Percentiles rank a stretch among this genome's conserved stretches.
Conservation (phyloP, 805 yeast species). For the Candida krabiensis region DNA sequence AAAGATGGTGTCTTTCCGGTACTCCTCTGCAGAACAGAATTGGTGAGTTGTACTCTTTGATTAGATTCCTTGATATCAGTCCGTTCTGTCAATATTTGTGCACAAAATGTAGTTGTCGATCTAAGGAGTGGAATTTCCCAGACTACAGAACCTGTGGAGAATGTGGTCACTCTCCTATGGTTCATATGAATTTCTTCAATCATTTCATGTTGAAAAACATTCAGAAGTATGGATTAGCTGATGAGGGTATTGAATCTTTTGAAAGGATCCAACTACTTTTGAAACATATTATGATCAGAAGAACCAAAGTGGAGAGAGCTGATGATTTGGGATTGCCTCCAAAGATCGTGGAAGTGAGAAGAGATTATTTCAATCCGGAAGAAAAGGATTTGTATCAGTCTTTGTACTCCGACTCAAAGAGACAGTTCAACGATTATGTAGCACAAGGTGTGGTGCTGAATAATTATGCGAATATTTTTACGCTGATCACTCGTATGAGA, state of each 20-base stretch:
- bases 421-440: slow-evolving; percentile 89
- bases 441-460: slow-evolving; percentile 95
- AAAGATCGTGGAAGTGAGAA: slow-evolving; percentile 83
- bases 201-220: slow-evolving; percentile 94
- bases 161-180: slow-evolving; percentile 93
- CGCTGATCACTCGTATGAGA: slow-evolving; percentile 94
- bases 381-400: slow-evolving; percentile 91
- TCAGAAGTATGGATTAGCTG: slow-evolving; percentile 79
- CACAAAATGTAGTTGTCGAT: slow-evolving; percentile 85
- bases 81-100: slow-evolving; percentile 92
- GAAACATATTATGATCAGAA: slow-evolving; percentile 82
- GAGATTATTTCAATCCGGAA: slow-evolving; percentile 88
- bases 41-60: slow-evolving; percentile 92
- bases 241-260: slow-evolving; percentile 79
- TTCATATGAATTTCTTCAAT: slow-evolving; percentile 92
- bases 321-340: slow-evolving; percentile 98
- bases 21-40: slow-evolving; percentile 96
- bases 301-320: slow-evolving; percentile 95
- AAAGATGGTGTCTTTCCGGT: slow-evolving; percentile 91
- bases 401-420: slow-evolving; percentile 78
- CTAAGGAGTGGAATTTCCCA: slow-evolving; percentile 80
- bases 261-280: slow-evolving; percentile 71
- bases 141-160: slow-evolving; percentile 80
- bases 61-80: slow-evolving; percentile 75
- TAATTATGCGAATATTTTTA: slow-evolving; percentile 95